Percentiles rank a stretch among this genome's conserved stretches.
These are phyloP conservation scores for Plantago elongata DNA, from an alignment of 257 asterid genomes.

Conservation along the genomic window DNA sequence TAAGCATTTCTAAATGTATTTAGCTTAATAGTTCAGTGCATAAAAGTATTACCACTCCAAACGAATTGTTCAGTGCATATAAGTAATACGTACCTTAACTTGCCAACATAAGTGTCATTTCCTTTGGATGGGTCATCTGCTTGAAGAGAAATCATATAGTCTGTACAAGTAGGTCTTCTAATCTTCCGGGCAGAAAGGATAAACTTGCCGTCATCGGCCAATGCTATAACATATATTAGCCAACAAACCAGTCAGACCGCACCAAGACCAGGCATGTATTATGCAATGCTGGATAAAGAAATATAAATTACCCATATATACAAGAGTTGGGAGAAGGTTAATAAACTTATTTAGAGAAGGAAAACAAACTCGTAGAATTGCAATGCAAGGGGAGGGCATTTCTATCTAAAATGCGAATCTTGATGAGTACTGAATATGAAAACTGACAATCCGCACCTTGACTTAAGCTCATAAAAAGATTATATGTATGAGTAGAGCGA, in stretches of 20 bases:
- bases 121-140: slow-evolving; percentile 61
- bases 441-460: slow-evolving; percentile 44
- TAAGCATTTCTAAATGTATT: slow-evolving; percentile 6
- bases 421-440: neutral
- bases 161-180: slow-evolving; percentile 81
- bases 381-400: too few relatives aligned
- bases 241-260: slow-evolving; percentile 5
- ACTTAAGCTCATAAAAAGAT: slow-evolving; percentile 65
- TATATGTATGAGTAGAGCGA: slow-evolving; percentile 55
- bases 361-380: too few relatives aligned
- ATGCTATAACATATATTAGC: slow-evolving; percentile 41
- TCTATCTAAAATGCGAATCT: too few relatives aligned
- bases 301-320: neutral
- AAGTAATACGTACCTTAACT: slow-evolving; percentile 51
- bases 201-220: slow-evolving; percentile 89
- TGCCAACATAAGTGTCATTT: slow-evolving; percentile 58
- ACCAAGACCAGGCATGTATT: neutral
- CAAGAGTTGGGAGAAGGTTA: too few relatives aligned
- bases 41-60: too few relatives aligned
- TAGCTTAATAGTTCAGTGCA: neutral
- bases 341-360: too few relatives aligned
- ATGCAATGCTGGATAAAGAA: neutral
- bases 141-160: slow-evolving; percentile 64
- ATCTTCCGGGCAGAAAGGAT: slow-evolving; percentile 86
- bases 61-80: neutral